Evolutionary conservation across 2,329 filamentous ascomycete genomes (phyloP).

Genomic region (Penicillium aurantiogriseum): DNA sequence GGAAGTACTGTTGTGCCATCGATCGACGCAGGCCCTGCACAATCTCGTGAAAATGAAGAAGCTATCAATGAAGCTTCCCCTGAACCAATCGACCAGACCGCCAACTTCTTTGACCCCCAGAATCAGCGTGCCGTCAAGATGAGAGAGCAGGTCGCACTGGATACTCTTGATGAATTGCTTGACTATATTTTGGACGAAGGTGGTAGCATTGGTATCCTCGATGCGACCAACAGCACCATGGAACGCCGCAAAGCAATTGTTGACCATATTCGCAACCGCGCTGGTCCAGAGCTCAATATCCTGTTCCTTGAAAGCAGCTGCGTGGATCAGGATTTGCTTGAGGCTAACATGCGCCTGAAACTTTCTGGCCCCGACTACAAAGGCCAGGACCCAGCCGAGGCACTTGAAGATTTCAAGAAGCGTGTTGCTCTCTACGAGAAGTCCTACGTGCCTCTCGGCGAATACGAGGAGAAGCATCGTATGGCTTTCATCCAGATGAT

Average conservation of each 20-base stretch:
- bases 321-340: slow-evolving; percentile 76
- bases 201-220: slow-evolving; percentile 89
- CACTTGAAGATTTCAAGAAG: slow-evolving; percentile 86
- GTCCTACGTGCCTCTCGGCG: slow-evolving; percentile 84
- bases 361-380: slow-evolving; percentile 94
- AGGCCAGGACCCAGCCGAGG: slow-evolving; percentile 82
- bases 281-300: slow-evolving; percentile 81
- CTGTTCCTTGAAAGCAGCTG: slow-evolving; percentile 96
- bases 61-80: slow-evolving; percentile 32
- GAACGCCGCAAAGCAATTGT: slow-evolving; percentile 80
- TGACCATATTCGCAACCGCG: slow-evolving; percentile 74
- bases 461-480: slow-evolving; percentile 84
- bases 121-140: slow-evolving; percentile 80
- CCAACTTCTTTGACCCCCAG: slow-evolving; percentile 87
- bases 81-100: slow-evolving; percentile 77
- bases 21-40: slow-evolving; percentile 20
- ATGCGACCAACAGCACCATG: slow-evolving; percentile 95
- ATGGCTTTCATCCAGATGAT: slow-evolving; percentile 98
- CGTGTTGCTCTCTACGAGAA: slow-evolving; percentile 92
- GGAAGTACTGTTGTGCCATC: slow-evolving; percentile 29
- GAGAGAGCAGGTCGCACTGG: slow-evolving; percentile 86
- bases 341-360: slow-evolving; percentile 96
- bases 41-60: slow-evolving; percentile 17
- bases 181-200: slow-evolving; percentile 81
- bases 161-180: slow-evolving; percentile 86